Evolutionary conservation across 768 basidiomycete species (phyloP), one percentile per base, ranked within the genome.

Genomic region (Auriculariales sp.): DNA sequence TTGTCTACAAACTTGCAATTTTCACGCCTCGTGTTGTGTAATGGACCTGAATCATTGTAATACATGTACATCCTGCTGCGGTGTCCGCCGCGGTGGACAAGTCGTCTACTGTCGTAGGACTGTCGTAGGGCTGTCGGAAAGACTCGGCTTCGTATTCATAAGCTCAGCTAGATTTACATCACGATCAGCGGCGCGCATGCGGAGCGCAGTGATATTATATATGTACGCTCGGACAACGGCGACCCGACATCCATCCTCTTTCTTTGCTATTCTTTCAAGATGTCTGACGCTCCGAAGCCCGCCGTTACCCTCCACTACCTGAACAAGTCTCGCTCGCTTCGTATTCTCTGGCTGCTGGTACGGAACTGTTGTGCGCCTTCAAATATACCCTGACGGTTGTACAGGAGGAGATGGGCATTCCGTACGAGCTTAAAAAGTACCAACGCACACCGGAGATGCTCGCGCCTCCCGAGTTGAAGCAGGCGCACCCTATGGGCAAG

Each of bases 351-450:
- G 61, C 53, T 62, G 3, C 49, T 62, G 27, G 57, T 58, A 22
- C 28, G 57, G 49, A n/a, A 32, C 30, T 24, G 30, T 50, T 36
- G 25, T 46, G 15, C 5, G 17, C 39, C 30, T 32, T 19, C n/a
- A n/a, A 31, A 31, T 15, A 47, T 31, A 28, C 11, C 9, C 30
- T 32, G 17, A 15, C 47, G 44, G 25, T n/a, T 50, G n/a, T 17
- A 44, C 47, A 76, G 74, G 74, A 78, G 58, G 77, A 79, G 53
- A 65, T 79, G 7, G 59, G 61, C n/a, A 53, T 71, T 1, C 62
- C 66, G 1, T 74, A 74, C 52, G 60, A 66, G 39, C 61, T 74
- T 56, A 71, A 69, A 55, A 60, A 58, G 48, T 72, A 72, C 52
- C 52, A 66, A 46, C 63, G 68, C 28, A 51, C 47, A 3, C 55